Base-by-base conservation (phyloP, 805 yeast genomes). In the Yamadazyma endophytica region DNA sequence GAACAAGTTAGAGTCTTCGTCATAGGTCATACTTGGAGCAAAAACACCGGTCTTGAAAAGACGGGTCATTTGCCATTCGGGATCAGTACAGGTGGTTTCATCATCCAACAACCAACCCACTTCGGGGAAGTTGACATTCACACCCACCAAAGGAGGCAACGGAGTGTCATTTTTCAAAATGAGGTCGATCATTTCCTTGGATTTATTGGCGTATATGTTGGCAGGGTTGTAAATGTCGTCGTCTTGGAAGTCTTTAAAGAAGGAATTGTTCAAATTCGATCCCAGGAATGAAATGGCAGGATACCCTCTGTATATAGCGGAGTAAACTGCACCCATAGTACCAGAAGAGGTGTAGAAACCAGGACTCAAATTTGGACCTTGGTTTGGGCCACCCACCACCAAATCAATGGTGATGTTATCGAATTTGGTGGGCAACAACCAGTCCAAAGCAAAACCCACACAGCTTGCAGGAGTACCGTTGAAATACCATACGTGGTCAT, bases 381-480 rank as follows among this genome's bases (percentile, higher is more conserved):
- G 73, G 47, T 73, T 73, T 31, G 76, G 76, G 42, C 77, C 77
- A 34, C 70, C 52, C 29, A 71, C 68, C 33, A 72, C 70, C 35
- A 72, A 52, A 49, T 73, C 78, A 42, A 70, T 53, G 13, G 68
- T 46, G 29, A 54, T 42, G 50, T 69, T 66, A 35, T 62, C 50
- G 45, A 68, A 70, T 50, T 53, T 56, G 29, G 47, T 58, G 38
- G 78, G 78, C 28, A 68, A 44, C 26, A 71, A 58, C 48, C 69
- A 70, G 31, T 67, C 67, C 33, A 71, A 52, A 16, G 64, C 77
- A 42, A 70, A 64, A 4, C 72, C 63, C 26, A 71, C 73, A 48
- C 68, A 68, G 9, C 74, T 61, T 26, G 76, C 73, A 36, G 79
- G 79, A 12, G 77, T 68, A 39, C 75, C 77, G 42, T 71, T 69